Conservation (phyloP, 192 early-diverging fungal genomes). For the Coemansia sp. region DNA sequence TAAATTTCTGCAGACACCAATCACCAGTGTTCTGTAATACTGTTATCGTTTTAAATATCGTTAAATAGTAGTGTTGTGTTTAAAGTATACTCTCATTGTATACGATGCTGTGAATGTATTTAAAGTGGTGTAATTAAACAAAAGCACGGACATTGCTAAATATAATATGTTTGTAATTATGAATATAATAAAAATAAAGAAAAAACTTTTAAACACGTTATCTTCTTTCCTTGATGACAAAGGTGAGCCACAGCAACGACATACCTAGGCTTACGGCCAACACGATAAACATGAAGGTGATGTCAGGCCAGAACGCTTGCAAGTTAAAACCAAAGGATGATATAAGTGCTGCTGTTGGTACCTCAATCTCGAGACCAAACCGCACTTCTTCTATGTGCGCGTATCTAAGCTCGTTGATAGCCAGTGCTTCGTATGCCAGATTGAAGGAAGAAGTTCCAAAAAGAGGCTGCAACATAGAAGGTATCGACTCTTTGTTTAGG, state of each 20-base stretch:
- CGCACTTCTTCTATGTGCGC: slow-evolving; percentile 75
- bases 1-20: too few relatives aligned
- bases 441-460: slow-evolving; percentile 77
- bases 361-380: slow-evolving; percentile 81
- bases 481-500: slow-evolving; percentile 83
- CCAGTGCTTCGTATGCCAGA: slow-evolving; percentile 82
- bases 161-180: too few relatives aligned
- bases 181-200: too few relatives aligned
- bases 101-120: too few relatives aligned
- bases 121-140: too few relatives aligned
- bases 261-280: slow-evolving; percentile 62
- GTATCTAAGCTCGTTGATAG: slow-evolving; percentile 87
- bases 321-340: slow-evolving; percentile 88
- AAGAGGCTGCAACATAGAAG: slow-evolving; percentile 63
- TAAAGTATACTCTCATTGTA: too few relatives aligned
- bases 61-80: too few relatives aligned
- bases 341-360: slow-evolving; percentile 81
- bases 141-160: too few relatives aligned
- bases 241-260: slow-evolving; percentile 75
- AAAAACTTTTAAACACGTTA: too few relatives aligned
- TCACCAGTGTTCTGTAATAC: too few relatives aligned
- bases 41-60: too few relatives aligned
- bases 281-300: slow-evolving; percentile 62
- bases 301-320: slow-evolving; percentile 79
- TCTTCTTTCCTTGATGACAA: slow-evolving; percentile 79